Percentiles rank a stretch among this genome's conserved stretches.
phyloP scores from a whole-genome alignment of 208 protist genomes.

The Leptomonas seymouri region DNA sequence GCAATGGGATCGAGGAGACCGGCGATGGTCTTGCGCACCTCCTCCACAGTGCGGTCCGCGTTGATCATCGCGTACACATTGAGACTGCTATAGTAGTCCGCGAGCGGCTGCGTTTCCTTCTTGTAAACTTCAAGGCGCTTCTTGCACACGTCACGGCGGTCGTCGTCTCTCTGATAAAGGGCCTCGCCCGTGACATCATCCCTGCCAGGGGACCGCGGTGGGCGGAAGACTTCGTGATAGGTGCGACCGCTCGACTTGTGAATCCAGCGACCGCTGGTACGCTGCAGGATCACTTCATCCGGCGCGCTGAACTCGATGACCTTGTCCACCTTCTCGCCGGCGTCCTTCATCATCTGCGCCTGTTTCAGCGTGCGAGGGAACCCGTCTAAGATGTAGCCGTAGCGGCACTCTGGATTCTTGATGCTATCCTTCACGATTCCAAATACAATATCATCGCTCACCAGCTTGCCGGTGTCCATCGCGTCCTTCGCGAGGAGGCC shows the following conservation, averaged over 20 bases:
- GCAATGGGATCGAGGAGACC: constrained; percentile 78
- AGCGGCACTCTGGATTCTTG: constrained; percentile 73
- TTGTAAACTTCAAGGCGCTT: constrained; percentile 92
- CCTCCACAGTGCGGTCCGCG: constrained; percentile 71
- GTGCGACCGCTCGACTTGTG: constrained; percentile 93
- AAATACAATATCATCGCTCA: constrained; percentile 94
- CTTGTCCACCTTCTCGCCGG: constrained; percentile 78
- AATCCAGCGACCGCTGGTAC: constrained; percentile 92
- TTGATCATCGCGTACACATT: constrained; percentile 79
- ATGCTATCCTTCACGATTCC: constrained; percentile 91
- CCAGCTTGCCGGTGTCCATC: constrained; percentile 85
- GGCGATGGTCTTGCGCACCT: constrained; percentile 60
- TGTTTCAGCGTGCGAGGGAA: constrained; percentile 95
- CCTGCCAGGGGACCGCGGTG: constrained; percentile 81
- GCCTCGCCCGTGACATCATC: constrained; percentile 95
- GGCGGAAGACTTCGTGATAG: constrained; percentile 94
- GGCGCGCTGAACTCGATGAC: constrained; percentile 92
- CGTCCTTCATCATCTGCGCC: constrained; percentile 90
- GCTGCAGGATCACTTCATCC: constrained; percentile 91
- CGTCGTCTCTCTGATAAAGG: constrained; percentile 93
- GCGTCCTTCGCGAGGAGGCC: constrained; percentile 68
- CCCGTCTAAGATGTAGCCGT: constrained; percentile 96
- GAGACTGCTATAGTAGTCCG: constrained; percentile 77
- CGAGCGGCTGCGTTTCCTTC: constrained; percentile 80
- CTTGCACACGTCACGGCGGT: constrained; percentile 88